These are phyloP conservation scores for Exophiala aquamarina DNA, from an alignment of 2,329 filamentous ascomycete species.

Conservation along the genomic window DNA sequence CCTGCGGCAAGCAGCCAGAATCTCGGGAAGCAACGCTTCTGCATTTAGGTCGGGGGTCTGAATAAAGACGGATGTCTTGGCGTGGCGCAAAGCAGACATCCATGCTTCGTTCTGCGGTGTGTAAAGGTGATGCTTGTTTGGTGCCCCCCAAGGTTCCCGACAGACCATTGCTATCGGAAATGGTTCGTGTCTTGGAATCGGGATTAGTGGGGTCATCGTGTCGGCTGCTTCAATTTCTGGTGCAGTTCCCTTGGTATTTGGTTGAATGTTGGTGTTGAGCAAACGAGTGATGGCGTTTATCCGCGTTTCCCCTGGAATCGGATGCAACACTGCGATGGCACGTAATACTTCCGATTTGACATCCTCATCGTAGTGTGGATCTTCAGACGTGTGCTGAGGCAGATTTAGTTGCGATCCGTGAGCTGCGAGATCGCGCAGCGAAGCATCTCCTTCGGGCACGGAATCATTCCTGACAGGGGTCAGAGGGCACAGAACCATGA, in stretches of 20 bases:
- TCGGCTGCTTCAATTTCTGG: slow-evolving; percentile 52
- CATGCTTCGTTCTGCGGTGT: slow-evolving; percentile 76
- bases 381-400: slow-evolving; percentile 57
- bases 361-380: slow-evolving; percentile 64
- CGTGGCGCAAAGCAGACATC: slow-evolving; percentile 68
- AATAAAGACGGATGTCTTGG: slow-evolving; percentile 67
- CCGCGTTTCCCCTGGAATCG: slow-evolving; percentile 51
- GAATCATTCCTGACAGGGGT: slow-evolving; percentile 9
- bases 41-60: slow-evolving; percentile 78
- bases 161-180: slow-evolving; percentile 73
- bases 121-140: slow-evolving; percentile 59
- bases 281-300: slow-evolving; percentile 63
- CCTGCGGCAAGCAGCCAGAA: slow-evolving; percentile 64
- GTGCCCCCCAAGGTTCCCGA: slow-evolving; percentile 64
- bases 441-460: slow-evolving; percentile 14
- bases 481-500: slow-evolving; percentile 3
- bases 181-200: slow-evolving; percentile 52
- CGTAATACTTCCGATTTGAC: slow-evolving; percentile 62
- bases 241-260: slow-evolving; percentile 51
- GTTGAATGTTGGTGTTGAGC: slow-evolving; percentile 63
- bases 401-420: slow-evolving; percentile 32
- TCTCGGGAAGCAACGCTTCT: slow-evolving; percentile 62
- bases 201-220: slow-evolving; percentile 67
- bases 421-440: slow-evolving; percentile 20
- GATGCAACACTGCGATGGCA: slow-evolving; percentile 58